Base-by-base conservation (phyloP, 305 asterid genomes). In the Andrographis paniculata region DNA sequence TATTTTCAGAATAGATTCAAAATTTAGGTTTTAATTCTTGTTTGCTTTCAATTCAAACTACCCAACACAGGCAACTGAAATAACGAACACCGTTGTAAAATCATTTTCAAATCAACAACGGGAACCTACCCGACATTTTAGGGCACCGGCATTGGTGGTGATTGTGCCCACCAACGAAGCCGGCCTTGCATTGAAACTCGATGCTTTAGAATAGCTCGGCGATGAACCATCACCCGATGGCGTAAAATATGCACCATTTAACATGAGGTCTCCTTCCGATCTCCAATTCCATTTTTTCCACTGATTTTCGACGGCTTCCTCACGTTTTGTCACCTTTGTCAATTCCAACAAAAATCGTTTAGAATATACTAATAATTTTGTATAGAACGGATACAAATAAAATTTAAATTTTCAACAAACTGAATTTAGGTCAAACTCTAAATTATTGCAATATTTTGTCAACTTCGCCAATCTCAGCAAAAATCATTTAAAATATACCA, bases 231-330 rank as follows among this genome's bases (percentile, higher is more conserved):
- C 76, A 0, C 93, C 88, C 0, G 95, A 68, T 11, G 65, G 58
- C 23, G 61, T 59, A 17, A 84, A 84, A 50, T 14, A 80, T 0
- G 95, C 95, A 38, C 95, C 92, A 39, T 84, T 84, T 20, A 84
- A 45, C 94, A 84, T 80, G 17, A 77, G 64, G 68, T 84, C 94
- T 4, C 92, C 89, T 41, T 74, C 82, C 6, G 84, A 69, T 53
- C 89, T 79, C 94, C 94, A 79, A 30, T 79, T 69, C 94, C 94
- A 84, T 1, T 46, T 66, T 48, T 73, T 84, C 95, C 95, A 84
- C 35, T 73, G 75, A 13, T 68, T 69, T 41, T 65, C 74, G 0
- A 87, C 74, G 14, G 95, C 74, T 22, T 71, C 78, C 51, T 80
- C 95, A 21, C 76, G 66, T 35, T 84, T 84, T 0, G 95, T 84